A percentile compares a stretch with the other conserved stretches of the same genome.
phyloP scores from a whole-genome alignment of 352 stramenopile species.

The Phytophthora ohioensis region DNA sequence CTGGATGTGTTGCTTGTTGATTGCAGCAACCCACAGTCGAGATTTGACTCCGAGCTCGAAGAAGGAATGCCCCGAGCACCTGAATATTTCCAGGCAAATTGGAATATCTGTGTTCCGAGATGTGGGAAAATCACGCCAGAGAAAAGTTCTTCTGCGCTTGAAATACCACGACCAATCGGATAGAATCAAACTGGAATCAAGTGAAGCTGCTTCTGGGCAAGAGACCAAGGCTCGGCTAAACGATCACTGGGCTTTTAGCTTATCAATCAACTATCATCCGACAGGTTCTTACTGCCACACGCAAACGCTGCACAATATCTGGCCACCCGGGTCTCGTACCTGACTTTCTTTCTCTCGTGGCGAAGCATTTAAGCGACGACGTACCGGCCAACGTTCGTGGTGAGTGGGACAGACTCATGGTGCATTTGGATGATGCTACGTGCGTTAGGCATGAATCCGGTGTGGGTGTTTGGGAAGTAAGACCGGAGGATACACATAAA shows the following conservation, averaged over 20 bases:
- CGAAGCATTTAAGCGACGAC: not conserved
- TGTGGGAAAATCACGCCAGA: not conserved
- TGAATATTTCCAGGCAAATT: not conserved
- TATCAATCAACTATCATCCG: constrained; percentile 18
- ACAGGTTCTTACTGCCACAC: not conserved
- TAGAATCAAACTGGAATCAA: not conserved
- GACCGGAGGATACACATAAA: not conserved
- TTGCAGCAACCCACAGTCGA: not conserved
- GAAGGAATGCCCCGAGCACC: not conserved
- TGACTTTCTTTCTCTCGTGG: not conserved
- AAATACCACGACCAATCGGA: not conserved
- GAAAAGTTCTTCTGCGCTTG: not conserved
- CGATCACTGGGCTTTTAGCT: not conserved
- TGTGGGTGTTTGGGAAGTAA: too few relatives aligned
- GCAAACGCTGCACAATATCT: not conserved
- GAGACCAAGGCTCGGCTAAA: not conserved
- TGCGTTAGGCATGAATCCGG: not conserved
- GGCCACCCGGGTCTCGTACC: not conserved
- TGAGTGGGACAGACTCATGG: not conserved
- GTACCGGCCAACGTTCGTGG: not conserved
- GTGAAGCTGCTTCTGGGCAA: not conserved
- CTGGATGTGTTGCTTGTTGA: not conserved
- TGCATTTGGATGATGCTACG: not conserved
- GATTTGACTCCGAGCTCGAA: not conserved
- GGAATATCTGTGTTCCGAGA: too few relatives aligned